Evolutionary conservation across 441 rosid species (phyloP), one percentile per base, ranked within the genome.

Genomic region (Pelargonium australe): DNA sequence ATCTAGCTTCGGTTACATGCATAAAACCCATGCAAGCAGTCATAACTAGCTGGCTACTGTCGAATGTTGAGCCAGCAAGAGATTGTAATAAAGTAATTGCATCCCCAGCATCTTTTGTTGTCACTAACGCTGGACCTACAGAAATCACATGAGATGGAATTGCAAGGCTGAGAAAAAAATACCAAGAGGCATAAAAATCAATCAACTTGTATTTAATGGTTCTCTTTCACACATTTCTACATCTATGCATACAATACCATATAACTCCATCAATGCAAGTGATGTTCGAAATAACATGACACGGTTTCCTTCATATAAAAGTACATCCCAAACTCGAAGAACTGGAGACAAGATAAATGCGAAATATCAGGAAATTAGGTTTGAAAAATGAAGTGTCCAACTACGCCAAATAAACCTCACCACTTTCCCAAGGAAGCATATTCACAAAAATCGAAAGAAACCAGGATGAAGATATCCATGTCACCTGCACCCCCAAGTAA

Each of bases 401-500:
- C 62, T 66, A 40, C 55, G 79, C 74, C 40, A 41, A 60, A 43
- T 60, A 68, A 74, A 75, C 65, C 91, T 81, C 64, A 89, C 91
- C 95, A 13, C 90, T 84, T 77, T 89, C 91, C 95, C 95, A 89
- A 40, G 95, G 95, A 82, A 89, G 87, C 77, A 84, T 83, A 76
- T 86, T 86, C 16, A 86, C 80, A 80, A 89, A 89, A 77, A 89
- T 86, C 58, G 91, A 89, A 67, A 89, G 88, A 68, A 89, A 84
- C 95, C 95, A 89, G 65, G 95, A 87, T 70, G 83, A 87, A 65
- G 87, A 81, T 51, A 86, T 82, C 95, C 95, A 89, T 53, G 95
- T 76, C 71, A 85, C 90, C 84, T 89, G 95, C 81, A 89, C 95
- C 85, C 95, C 91, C 84, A 89, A 85, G 89, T 82, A 86, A 83